Evolutionary conservation across 163 green algal species (phyloP), one percentile per base, ranked within the genome.

Genomic region (Chlorella variabilis): DNA sequence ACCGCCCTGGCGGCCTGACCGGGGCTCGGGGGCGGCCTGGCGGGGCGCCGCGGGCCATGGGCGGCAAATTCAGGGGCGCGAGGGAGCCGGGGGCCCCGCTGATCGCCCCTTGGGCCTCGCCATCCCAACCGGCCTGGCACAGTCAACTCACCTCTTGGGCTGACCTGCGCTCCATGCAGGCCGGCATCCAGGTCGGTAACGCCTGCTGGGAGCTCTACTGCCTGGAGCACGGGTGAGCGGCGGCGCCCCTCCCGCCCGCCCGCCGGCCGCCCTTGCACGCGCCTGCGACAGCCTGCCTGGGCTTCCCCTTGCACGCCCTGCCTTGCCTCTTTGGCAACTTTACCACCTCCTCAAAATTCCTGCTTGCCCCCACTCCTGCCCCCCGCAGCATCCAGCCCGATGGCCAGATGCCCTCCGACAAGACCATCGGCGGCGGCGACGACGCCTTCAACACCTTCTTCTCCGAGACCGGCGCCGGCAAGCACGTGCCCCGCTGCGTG

Each of bases 371-470:
- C 62, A 4, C 67, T 62, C 34, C 27, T 20, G 25, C 56, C 42
- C 23, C 17, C 59, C 34, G 71, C 75, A 84, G 94, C 86, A 98
- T 98, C 77, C 94, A 98, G 90, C 94, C 94, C 58, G 94, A 98
- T 92, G 94, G 94, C 77, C 91, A 98, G 91, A 97, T 99, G 91
- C 94, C 95, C 67, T 90, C 87, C 66, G 96, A 98, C 91, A 98
- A 98, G 92, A 98, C 96, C 82, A 94, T 98, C 73, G 96, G 96
- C 63, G 94, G 91, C 56, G 91, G 89, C 68, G 96, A 99, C 78
- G 96, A 99, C 83, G 96, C 96, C 69, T 99, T 99, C 96, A 99
- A 99, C 94, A 99, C 96, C 86, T 99, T 99, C 90, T 99, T 99
- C 93, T 96, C 88, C 74, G 96, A 99, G 95, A 99, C 96, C 56